These are phyloP conservation scores for Aspergillus sp. DNA, from an alignment of 2,329 filamentous ascomycete species.

Conservation along the genomic window DNA sequence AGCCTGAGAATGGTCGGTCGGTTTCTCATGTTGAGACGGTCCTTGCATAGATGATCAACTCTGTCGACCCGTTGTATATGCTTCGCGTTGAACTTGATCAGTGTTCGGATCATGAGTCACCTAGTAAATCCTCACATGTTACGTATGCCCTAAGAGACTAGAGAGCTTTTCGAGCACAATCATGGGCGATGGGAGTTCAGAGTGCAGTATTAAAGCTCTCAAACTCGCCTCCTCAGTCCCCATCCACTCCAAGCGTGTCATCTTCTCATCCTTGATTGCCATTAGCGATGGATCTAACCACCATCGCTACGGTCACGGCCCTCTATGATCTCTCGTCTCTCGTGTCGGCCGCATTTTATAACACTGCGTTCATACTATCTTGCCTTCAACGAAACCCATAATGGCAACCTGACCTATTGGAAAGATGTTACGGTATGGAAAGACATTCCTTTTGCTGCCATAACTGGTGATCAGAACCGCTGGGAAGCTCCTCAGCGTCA, in stretches of 20 bases:
- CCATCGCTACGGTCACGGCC: not conserved
- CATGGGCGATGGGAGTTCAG: no score
- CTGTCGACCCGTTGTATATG: no score
- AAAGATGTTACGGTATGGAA: slow-evolving; percentile 15
- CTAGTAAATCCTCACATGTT: no score
- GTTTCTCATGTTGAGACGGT: no score
- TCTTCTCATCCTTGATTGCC: not conserved
- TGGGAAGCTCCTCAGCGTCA: slow-evolving; percentile 16
- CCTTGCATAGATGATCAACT: no score
- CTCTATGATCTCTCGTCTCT: not conserved
- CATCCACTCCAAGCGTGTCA: not conserved
- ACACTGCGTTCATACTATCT: slow-evolving; percentile 13
- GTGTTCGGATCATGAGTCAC: no score
- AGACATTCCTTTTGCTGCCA: slow-evolving; percentile 18
- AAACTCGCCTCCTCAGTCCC: not conserved
- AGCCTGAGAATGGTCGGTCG: no score
- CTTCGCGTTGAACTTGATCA: no score
- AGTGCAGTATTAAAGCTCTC: no score
- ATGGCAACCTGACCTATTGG: slow-evolving; percentile 12
- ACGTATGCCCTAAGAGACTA: no score
- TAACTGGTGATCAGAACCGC: slow-evolving; percentile 17
- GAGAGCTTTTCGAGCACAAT: no score
- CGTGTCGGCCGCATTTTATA: slow-evolving; percentile 9
- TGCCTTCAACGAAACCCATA: slow-evolving; percentile 14
- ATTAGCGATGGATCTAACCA: not conserved